Evolutionary conservation across 1,139 yeast species (phyloP), one percentile per base, ranked within the genome.

Genomic region (Pichia sp.): DNA sequence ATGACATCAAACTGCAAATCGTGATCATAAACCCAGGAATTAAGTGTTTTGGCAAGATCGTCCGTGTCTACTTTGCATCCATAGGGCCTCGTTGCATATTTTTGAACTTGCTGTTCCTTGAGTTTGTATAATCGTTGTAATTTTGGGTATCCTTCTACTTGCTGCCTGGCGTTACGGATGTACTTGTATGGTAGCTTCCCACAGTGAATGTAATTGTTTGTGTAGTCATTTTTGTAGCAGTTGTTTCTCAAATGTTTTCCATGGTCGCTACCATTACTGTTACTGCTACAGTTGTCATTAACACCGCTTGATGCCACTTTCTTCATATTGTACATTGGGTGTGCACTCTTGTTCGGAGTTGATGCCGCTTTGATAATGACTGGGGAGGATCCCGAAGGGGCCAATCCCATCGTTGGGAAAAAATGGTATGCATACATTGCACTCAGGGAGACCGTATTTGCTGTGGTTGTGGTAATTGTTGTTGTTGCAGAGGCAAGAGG

Each of bases 111-210:
- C 44, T 53, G 53, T 32, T 63, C 65, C 50, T 88, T 88, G 47
- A 86, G 63, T 31, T 69, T 66, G 46, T 81, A 81, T 29, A 88
- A 62, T 47, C 66, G 69, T 47, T 78, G 83, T 18, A 87, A 64
- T 53, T 83, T 83, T 3, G 96, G 96, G 50, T 88, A 88, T 2
- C 96, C 96, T 40, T 74, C 80, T 3, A 79, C 72, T 2, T 88
- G 79, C 40, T 74, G 71, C 22, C 63, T 61, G 3, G 74, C 64
- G 55, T 88, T 87, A 36, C 80, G 68, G 23, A 88, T 75, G 49
- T 69, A 75, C 20, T 63, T 62, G 28, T 75, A 77, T 0, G 96
- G 94, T 4, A 67, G 52, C 9, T 61, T 58, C 0, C 79, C 81
- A 0, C 78, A 64, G 44, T 77, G 83, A 28, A 86, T 60, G 53